Evolutionary conservation across 179 eudicot genomes (phyloP), one percentile per base, ranked within the genome.

Genomic region (Silene coronaria): DNA sequence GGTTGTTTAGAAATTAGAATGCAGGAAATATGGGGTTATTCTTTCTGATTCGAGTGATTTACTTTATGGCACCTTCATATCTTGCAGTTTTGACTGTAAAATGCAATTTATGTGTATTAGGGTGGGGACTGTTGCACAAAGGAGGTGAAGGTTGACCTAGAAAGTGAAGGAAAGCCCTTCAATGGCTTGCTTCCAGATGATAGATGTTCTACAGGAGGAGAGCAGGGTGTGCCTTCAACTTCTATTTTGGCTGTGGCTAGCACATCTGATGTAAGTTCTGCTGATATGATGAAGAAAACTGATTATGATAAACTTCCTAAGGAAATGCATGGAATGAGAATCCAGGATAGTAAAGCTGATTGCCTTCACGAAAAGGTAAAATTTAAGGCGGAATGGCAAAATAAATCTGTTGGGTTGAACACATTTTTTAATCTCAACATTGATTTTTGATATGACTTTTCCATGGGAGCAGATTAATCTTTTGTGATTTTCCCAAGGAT

Each of bases 261-360:
- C 77, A 80, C 91, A 30, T 87, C 90, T 72, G 78, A 74, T 65
- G 78, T 77, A 27, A 80, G 77, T 71, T 48, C 83, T 67, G 46
- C 34, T 63, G 75, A 67, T 80, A 79, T 28, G 32, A 61, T 67
- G 72, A 84, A 72, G 75, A 87, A 82, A 78, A 79, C 75, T 62
- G 88, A 81, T 48, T 76, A 55, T 68, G 88, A 90, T 71, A 82
- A 86, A 80, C 96, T 90, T 82, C 89, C 91, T 27, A 80, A 84
- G 72, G 90, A 85, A 85, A 86, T 91, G 87, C 78, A 81, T 84
- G 87, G 77, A 66, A 88, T 90, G 96, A 90, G 83, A 86, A 87
- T 91, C 72, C 83, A 80, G 75, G 88, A 87, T 71, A 85, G 84
- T 75, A 84, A 84, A 80, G 81, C 79, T 27, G 89, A 85, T 67